Base-by-base conservation (phyloP, 2,329 filamentous ascomycete species). In the Byssochlamys sp. region DNA sequence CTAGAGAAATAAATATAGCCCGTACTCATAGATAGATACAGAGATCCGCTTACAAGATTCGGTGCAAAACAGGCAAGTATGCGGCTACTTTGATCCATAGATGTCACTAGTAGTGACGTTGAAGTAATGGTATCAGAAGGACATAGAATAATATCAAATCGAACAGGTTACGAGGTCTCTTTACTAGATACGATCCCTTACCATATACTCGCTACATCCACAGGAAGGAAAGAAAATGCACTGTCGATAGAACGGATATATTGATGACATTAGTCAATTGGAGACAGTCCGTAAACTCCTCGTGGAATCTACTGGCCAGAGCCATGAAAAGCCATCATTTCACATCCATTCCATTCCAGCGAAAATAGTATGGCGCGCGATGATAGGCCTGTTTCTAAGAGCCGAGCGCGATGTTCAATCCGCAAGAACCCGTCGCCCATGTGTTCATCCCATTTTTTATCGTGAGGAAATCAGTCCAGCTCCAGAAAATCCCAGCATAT, bases 271-370 rank as follows among this genome's bases (percentile, higher is more conserved):
- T 51, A 51, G 49, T 51, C 49, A 26, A 51, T 27, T 51, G 49
- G 49, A 51, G 49, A 51, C 49, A 28, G 49, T 51, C 49, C 49
- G 24, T 31, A 45, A 31, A 31, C 39, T 51, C 19, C 25, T 49
- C 45, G 25, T 26, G 35, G 48, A 57, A 55, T 59, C 61, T 64
- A 63, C 62, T 58, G 52, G 55, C 52, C 54, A 57, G 56, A 57
- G 50, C 31, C 35, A 56, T 50, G 56, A 55, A 59, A 33, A 55
- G 55, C 59, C 54, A 62, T 63, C 62, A 63, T 66, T 61, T 65
- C 61, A 65, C 64, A 66, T 67, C 61, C 61, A 64, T 64, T 65
- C 49, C 48, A 48, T 64, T 63, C 58, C 56, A 62, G 59, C 60
- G 58, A 53, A 64, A 55, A 58, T 52, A 62, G 55, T 61, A 63